Percentiles rank a stretch among this genome's conserved stretches.
phyloP scores from a whole-genome alignment of 2,329 filamentous ascomycete genomes.

The Trichoderma sp. region DNA sequence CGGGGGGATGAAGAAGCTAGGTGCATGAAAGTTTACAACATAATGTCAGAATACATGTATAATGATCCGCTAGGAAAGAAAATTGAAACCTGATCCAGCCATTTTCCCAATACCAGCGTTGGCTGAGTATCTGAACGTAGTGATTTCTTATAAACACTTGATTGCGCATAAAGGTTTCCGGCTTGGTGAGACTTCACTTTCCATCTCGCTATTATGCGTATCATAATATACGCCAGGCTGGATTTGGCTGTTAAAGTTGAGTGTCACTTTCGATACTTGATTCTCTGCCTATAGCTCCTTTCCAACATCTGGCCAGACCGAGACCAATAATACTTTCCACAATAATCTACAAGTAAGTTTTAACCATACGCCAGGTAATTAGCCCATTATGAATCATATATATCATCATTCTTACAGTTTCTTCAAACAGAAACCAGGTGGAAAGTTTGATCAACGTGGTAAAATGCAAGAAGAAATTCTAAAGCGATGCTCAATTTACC shows the following conservation, averaged over 20 bases:
- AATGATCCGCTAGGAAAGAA: neutral
- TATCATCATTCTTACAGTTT: too few relatives aligned
- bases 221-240: neutral
- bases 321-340: neutral
- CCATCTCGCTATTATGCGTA: neutral
- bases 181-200: neutral
- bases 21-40: neutral
- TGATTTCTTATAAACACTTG: neutral
- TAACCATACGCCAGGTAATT: neutral
- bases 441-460: too few relatives aligned
- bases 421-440: too few relatives aligned
- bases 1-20: neutral
- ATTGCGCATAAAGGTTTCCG: neutral
- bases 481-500: neutral
- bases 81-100: neutral
- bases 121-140: neutral
- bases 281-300: too few relatives aligned
- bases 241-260: neutral
- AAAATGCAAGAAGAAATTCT: neutral
- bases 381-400: too few relatives aligned
- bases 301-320: neutral
- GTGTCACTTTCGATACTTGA: too few relatives aligned
- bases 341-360: neutral
- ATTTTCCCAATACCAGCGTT: neutral
- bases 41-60: neutral